These are phyloP conservation scores for Mycena olivaceomarginata DNA, from an alignment of 768 basidiomycete species.

Conservation along the genomic window DNA sequence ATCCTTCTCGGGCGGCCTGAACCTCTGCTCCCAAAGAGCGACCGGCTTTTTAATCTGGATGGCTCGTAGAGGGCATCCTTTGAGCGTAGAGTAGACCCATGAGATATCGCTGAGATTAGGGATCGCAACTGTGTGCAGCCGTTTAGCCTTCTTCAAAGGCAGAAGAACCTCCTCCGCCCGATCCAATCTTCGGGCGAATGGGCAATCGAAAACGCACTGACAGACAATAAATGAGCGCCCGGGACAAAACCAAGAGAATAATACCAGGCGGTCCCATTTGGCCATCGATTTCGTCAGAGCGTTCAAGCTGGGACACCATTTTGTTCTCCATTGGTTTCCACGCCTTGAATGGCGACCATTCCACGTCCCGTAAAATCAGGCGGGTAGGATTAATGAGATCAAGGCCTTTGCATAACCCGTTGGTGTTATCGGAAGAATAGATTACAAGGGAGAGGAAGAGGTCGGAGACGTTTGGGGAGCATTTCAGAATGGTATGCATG, in stretches of 20 bases:
- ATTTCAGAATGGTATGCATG: too few species aligned
- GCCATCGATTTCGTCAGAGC: too few species aligned
- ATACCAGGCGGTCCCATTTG: too few species aligned
- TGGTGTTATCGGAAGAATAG: too few species aligned
- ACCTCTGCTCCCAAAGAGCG: too few species aligned
- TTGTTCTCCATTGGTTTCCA: too few species aligned
- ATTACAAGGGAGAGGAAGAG: too few species aligned
- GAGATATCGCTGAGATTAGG: neutral
- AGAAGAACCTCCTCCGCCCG: neutral
- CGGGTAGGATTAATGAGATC: neutral
- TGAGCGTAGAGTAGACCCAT: neutral
- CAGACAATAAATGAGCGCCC: too few species aligned
- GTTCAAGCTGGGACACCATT: too few species aligned
- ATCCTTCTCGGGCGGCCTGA: neutral
- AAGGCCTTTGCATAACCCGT: conserved; percentile 13
- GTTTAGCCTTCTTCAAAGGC: neutral
- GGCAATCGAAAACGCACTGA: neutral
- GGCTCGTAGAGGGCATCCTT: neutral
- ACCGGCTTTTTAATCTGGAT: neutral
- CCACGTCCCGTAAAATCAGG: neutral
- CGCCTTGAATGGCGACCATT: too few species aligned
- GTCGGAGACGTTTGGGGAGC: too few species aligned
- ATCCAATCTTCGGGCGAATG: neutral
- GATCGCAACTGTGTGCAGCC: neutral
- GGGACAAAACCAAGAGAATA: neutral